phyloP scores from a whole-genome alignment of 257 asterid genomes.

The Henckelia pumila region DNA sequence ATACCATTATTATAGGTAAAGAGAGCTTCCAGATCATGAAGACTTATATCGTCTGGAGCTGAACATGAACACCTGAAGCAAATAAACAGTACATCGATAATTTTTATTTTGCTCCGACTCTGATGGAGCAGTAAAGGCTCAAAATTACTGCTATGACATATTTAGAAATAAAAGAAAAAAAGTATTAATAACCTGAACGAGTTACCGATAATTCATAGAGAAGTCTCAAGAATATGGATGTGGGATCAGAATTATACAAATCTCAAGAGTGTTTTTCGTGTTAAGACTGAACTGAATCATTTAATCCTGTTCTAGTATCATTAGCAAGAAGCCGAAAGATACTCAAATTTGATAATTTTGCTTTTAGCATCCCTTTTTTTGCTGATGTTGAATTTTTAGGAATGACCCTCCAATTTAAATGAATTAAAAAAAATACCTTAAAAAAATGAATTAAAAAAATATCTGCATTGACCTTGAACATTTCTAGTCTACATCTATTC shows the following conservation, averaged over 20 bases:
- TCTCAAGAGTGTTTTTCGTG: neutral
- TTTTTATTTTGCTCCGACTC: neutral
- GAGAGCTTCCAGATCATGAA: slow-evolving; percentile 27
- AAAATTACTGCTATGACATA: neutral
- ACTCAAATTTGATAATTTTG: neutral
- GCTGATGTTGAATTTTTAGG: neutral
- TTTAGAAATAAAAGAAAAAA: too few relatives aligned
- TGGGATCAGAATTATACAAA: too few relatives aligned
- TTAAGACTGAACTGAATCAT: neutral
- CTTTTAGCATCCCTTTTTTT: neutral
- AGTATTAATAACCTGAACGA: too few relatives aligned
- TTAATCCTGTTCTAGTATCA: neutral
- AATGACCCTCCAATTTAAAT: neutral
- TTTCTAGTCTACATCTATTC: neutral
- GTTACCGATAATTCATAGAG: too few relatives aligned
- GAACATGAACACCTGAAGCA: slow-evolving; percentile 44
- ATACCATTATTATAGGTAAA: slow-evolving; percentile 33
- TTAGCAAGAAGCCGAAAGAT: neutral
- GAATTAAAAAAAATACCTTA: too few relatives aligned
- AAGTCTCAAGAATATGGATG: too few relatives aligned
- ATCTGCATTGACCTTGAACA: neutral
- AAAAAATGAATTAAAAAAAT: too few relatives aligned
- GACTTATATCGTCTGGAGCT: slow-evolving; percentile 34
- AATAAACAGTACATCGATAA: slow-evolving; percentile 2
- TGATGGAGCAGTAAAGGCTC: neutral